phyloP scores from a whole-genome alignment of 495 filamentous ascomycete genomes.

The Mytilinidion resinicola region DNA sequence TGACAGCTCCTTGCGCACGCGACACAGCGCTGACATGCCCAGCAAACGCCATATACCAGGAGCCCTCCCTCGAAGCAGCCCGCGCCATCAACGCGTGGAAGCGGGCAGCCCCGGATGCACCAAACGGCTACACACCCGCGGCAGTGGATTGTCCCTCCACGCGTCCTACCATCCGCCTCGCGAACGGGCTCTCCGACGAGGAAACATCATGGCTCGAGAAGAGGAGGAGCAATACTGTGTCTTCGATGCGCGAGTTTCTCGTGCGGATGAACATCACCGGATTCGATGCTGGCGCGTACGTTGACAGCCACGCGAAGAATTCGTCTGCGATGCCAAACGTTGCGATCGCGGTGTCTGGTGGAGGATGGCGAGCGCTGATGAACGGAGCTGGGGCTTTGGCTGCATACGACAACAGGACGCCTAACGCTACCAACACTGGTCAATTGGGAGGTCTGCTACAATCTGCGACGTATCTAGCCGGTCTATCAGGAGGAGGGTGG shows the following conservation, averaged over 20 bases:
- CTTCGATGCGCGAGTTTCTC: slow-evolving; percentile 69
- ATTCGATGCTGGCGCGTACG: slow-evolving; percentile 68
- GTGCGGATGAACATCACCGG: slow-evolving; percentile 62
- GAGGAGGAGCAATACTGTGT: slow-evolving; percentile 51
- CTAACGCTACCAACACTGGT: slow-evolving; percentile 56
- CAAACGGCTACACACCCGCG: slow-evolving; percentile 37
- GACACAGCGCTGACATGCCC: too few species aligned
- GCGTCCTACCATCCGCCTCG: slow-evolving; percentile 50
- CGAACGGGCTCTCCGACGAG: slow-evolving; percentile 52
- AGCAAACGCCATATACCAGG: too few species aligned
- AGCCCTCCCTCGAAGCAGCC: not conserved
- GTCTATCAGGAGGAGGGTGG: slow-evolving; percentile 85
- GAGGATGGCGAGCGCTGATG: slow-evolving; percentile 80
- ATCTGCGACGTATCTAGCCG: slow-evolving; percentile 75
- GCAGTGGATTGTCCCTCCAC: slow-evolving; percentile 34
- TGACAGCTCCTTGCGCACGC: too few species aligned
- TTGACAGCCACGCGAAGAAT: slow-evolving; percentile 52
- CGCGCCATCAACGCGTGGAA: slow-evolving; percentile 14
- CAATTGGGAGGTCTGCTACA: slow-evolving; percentile 83
- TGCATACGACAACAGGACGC: slow-evolving; percentile 74
- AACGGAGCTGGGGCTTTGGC: slow-evolving; percentile 83
- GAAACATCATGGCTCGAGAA: slow-evolving; percentile 65
- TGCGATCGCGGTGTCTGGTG: slow-evolving; percentile 57
- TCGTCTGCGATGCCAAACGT: slow-evolving; percentile 57
- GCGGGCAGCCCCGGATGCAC: slow-evolving; percentile 31